Conservation (phyloP, 2,329 filamentous ascomycete species). For the Arthrobotrys megalospora region DNA sequence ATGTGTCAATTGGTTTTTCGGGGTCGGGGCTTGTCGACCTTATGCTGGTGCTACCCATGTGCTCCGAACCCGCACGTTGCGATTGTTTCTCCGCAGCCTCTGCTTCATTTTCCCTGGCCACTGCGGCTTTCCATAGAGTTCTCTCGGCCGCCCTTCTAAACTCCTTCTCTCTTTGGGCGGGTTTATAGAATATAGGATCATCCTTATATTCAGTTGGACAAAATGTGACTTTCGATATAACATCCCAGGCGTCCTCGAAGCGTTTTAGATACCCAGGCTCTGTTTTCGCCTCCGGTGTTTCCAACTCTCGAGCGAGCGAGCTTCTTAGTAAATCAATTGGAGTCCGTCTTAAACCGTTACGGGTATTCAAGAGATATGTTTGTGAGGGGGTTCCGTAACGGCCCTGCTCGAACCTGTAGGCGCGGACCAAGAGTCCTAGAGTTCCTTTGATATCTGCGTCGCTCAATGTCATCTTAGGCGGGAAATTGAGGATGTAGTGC, state of each 20-base stretch:
- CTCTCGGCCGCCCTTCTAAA: background rate
- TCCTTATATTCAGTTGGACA: background rate
- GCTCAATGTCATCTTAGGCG: background rate
- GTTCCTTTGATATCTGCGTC: background rate
- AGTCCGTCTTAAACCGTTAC: background rate
- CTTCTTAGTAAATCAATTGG: background rate
- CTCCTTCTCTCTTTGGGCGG: background rate
- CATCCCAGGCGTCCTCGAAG: background rate
- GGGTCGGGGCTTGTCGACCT: too few relatives aligned
- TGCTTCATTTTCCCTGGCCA: too few relatives aligned
- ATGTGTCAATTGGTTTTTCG: too few relatives aligned
- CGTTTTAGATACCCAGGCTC: background rate
- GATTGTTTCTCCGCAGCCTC: too few relatives aligned
- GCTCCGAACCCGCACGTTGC: too few relatives aligned
- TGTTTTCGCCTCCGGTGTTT: too few relatives aligned
- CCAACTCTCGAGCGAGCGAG: background rate
- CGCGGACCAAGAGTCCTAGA: background rate
- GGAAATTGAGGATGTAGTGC: slow-evolving; percentile 16
- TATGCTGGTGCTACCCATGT: too few relatives aligned
- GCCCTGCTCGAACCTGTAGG: background rate
- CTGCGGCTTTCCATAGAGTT: background rate
- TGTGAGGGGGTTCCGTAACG: too few relatives aligned
- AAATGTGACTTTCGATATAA: background rate
- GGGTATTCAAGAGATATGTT: background rate
- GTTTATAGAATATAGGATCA: background rate